Percentiles rank a stretch among this genome's conserved stretches.
Conservation (phyloP, 2,329 filamentous ascomycete genomes). For the Fusarium clavum region DNA sequence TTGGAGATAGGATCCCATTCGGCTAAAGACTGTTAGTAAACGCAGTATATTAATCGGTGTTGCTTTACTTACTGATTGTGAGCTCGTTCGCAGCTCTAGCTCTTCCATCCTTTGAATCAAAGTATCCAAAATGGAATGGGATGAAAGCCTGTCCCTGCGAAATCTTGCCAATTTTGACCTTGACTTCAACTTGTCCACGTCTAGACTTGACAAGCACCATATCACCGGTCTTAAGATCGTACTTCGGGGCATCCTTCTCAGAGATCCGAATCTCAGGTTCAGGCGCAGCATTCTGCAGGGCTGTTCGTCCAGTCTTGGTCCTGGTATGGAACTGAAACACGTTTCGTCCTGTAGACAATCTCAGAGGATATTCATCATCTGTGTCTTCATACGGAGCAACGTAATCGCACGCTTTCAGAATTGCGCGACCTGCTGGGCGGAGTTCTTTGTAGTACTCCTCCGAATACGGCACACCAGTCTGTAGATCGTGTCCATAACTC, state of each 20-base stretch:
- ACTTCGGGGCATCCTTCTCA: not conserved
- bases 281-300: not conserved
- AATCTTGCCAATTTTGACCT: not conserved
- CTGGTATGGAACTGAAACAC: not conserved
- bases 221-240: not conserved
- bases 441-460: constrained; percentile 2
- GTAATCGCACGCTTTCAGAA: not conserved
- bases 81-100: not conserved
- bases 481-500: not conserved
- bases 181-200: not conserved
- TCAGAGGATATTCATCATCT: not conserved
- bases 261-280: not conserved
- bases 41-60: too few species aligned
- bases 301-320: not conserved
- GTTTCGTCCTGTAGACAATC: not conserved
- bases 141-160: not conserved
- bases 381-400: not conserved
- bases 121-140: constrained; percentile 1
- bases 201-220: not conserved
- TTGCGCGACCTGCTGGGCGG: not conserved
- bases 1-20: not conserved
- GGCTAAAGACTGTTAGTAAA: not conserved
- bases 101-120: not conserved
- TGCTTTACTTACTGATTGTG: not conserved
- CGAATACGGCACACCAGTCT: not conserved